A percentile compares a stretch with the other conserved stretches of the same genome.
Conservation (phyloP, 805 yeast genomes). For the Monosporozyma servazzii region DNA sequence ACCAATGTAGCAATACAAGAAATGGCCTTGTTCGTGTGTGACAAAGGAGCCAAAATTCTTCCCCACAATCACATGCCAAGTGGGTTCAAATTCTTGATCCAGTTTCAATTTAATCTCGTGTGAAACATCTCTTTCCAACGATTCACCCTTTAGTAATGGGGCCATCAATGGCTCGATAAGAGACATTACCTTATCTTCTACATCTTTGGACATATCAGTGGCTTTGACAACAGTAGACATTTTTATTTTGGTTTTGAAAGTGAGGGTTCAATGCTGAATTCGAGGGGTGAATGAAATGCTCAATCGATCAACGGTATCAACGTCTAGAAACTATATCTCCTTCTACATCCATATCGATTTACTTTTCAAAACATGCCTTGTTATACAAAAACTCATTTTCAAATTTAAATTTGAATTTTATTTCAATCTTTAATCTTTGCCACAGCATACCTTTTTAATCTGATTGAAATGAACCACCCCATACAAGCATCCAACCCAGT, state of each 20-base stretch:
- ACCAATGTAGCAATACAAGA: constrained; percentile 63
- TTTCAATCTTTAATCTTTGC: neutral
- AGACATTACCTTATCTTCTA: neutral
- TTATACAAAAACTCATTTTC: too few relatives aligned
- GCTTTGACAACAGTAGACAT: constrained; percentile 5
- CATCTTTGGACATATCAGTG: constrained; percentile 31
- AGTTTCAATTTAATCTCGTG: constrained; percentile 51
- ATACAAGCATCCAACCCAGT: neutral
- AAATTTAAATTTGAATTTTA: neutral
- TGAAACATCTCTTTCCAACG: constrained; percentile 46
- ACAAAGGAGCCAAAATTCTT: constrained; percentile 72
- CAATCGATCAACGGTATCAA: too few relatives aligned
- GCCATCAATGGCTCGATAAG: constrained; percentile 11
- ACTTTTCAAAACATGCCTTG: too few relatives aligned
- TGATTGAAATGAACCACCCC: neutral
- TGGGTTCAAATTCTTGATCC: constrained; percentile 54
- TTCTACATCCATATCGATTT: too few relatives aligned
- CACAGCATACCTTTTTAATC: neutral
- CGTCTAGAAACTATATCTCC: too few relatives aligned
- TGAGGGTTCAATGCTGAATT: too few relatives aligned
- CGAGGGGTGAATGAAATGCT: too few relatives aligned
- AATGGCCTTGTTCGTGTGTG: constrained; percentile 67
- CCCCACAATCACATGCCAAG: constrained; percentile 81
- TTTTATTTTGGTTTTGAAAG: neutral
- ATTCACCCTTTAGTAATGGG: constrained; percentile 18